Evolutionary conservation across 2,329 filamentous ascomycete species (phyloP).

Genomic region (Paecilomyces niveus): DNA sequence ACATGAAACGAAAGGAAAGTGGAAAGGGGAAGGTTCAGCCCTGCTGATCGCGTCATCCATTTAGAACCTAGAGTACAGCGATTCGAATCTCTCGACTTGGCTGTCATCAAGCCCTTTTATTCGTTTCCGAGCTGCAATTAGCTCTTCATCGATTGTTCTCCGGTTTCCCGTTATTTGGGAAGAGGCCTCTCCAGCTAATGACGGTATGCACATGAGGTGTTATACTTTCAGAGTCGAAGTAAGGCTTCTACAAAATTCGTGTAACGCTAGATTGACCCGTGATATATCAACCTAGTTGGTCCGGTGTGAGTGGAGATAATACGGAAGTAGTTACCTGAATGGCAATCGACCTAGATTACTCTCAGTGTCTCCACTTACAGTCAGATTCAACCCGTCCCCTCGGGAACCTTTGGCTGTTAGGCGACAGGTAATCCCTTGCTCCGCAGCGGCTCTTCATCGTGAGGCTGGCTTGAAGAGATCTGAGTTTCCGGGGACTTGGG

Average conservation of each 20-base stretch:
- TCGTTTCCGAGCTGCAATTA: not conserved
- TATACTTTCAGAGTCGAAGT: not conserved
- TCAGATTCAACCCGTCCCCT: not conserved
- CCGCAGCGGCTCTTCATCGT: not conserved
- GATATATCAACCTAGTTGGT: not conserved
- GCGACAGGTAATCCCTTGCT: not conserved
- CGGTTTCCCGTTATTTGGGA: not conserved
- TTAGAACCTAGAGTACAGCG: not conserved
- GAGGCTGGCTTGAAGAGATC: not conserved
- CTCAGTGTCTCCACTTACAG: not conserved
- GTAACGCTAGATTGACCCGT: not conserved
- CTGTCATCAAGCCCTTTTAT: not conserved
- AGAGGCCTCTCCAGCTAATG: not conserved
- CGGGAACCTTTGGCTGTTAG: not conserved
- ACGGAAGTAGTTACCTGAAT: not conserved
- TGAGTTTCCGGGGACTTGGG: not conserved
- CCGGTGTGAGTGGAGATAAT: not conserved
- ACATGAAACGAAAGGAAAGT: not conserved
- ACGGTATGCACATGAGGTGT: not conserved
- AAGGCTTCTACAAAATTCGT: not conserved
- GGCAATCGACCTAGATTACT: not conserved
- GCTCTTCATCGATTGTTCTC: not conserved
- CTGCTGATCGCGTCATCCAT: not conserved
- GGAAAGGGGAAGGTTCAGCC: not conserved
- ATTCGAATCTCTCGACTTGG: not conserved